phyloP scores from a whole-genome alignment of 2,329 filamentous ascomycete genomes.

The Calycina marina region DNA sequence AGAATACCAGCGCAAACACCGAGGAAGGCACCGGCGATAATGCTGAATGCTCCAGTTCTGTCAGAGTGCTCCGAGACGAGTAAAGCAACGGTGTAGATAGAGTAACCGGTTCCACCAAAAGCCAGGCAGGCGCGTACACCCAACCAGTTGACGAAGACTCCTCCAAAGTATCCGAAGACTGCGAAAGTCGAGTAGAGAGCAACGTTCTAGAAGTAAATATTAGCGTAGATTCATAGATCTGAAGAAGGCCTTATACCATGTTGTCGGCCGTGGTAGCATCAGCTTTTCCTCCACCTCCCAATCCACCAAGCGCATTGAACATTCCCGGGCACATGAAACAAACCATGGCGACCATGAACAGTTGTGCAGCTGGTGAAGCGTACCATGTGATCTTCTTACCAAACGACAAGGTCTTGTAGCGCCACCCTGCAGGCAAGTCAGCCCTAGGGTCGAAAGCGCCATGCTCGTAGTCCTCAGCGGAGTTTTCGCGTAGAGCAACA shows the following conservation, averaged over 20 bases:
- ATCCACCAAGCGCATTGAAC: constrained; percentile 53
- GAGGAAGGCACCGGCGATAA: constrained; percentile 62
- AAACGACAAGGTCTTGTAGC: constrained; percentile 48
- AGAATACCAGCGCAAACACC: constrained; percentile 68
- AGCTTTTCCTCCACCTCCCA: constrained; percentile 49
- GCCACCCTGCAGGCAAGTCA: constrained; percentile 35
- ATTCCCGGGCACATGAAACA: constrained; percentile 62
- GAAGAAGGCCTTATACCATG: constrained; percentile 15
- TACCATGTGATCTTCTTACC: constrained; percentile 47
- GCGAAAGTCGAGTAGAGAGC: constrained; percentile 37
- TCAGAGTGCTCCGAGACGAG: constrained; percentile 51
- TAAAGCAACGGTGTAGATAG: constrained; percentile 57
- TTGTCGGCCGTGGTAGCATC: constrained; percentile 36
- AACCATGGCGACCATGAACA: constrained; percentile 55
- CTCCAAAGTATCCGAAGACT: constrained; percentile 53
- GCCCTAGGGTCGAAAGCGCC: background rate
- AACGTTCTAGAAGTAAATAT: constrained; percentile 19
- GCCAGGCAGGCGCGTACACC: constrained; percentile 54
- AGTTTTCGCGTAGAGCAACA: background rate
- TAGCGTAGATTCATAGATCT: background rate
- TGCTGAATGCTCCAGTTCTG: constrained; percentile 55
- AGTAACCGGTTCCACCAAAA: constrained; percentile 65
- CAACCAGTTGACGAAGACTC: constrained; percentile 63
- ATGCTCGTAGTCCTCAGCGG: background rate
- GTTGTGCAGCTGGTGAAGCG: constrained; percentile 58